Conservation (phyloP, 345 rosid genomes). For the Eucalyptus virginea region DNA sequence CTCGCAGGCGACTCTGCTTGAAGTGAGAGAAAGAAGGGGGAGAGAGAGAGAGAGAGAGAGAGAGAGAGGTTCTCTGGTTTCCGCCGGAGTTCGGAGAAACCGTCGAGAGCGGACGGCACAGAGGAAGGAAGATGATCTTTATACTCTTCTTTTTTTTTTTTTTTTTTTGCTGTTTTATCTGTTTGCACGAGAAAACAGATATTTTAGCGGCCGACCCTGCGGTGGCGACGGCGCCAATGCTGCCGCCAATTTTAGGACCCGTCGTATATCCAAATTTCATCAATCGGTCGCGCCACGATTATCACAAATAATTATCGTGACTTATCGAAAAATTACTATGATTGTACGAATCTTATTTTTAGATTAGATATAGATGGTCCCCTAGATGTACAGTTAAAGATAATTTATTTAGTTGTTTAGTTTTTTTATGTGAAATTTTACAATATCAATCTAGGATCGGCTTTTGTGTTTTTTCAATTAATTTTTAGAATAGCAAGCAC, state of each 20-base stretch:
- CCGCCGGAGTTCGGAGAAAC: not conserved
- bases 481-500: too few species aligned
- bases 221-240: not conserved
- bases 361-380: too few species aligned
- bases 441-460: rapidly evolving
- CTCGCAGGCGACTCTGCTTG: not conserved
- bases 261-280: not conserved
- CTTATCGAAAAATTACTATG: not conserved
- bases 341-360: not conserved
- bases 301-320: not conserved
- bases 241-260: not conserved
- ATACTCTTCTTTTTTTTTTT: too few species aligned
- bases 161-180: too few species aligned
- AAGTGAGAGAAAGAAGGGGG: not conserved
- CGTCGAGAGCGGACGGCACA: not conserved
- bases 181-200: not conserved
- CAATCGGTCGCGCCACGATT: not conserved
- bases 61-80: not conserved
- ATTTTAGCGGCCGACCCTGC: not conserved
- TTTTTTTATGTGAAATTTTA: not conserved
- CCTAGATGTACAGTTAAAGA: rapidly evolving
- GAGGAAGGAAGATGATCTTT: not conserved
- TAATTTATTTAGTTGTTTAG: not conserved
- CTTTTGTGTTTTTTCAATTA: not conserved
- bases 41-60: not conserved